Percentiles rank a stretch among this genome's conserved stretches.
Conservation (phyloP, 345 rosid species). For the Citrus trifoliata region DNA sequence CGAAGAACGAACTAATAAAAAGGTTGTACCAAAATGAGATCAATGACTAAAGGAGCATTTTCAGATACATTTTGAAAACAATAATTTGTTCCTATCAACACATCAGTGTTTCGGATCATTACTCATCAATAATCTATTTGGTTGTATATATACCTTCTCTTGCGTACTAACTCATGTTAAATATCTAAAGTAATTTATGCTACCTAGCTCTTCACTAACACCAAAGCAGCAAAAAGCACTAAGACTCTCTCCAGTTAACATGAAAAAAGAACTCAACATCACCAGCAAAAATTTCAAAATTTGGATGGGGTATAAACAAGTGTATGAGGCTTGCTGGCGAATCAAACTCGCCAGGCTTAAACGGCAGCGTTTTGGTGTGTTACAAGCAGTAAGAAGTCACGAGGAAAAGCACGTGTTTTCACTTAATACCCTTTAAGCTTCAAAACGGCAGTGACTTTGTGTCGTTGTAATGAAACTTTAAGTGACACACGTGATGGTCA, state of each 20-base stretch:
- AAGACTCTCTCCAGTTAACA: background rate
- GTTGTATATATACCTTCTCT: background rate
- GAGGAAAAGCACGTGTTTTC: too few species aligned
- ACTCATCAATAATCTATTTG: background rate
- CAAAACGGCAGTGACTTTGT: too few species aligned
- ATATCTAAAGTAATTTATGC: too few species aligned
- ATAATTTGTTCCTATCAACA: background rate
- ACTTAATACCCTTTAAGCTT: too few species aligned
- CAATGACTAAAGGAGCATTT: background rate
- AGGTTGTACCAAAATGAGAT: background rate
- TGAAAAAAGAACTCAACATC: too few species aligned
- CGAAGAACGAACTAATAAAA: background rate
- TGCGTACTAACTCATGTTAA: too few species aligned
- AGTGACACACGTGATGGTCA: too few species aligned
- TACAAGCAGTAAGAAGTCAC: too few species aligned
- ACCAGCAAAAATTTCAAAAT: background rate
- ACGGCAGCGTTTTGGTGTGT: too few species aligned
- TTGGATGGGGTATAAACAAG: background rate
- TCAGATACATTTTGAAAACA: background rate
- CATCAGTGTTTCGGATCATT: background rate
- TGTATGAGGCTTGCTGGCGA: too few species aligned
- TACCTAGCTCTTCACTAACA: background rate
- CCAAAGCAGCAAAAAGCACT: background rate
- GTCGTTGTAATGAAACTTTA: fast-evolving
- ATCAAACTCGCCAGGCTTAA: too few species aligned